Percentiles rank a stretch among this genome's conserved stretches.
These are phyloP conservation scores for Ogataea nitratoaversa DNA, from an alignment of 805 yeast genomes.

Conservation along the genomic window DNA sequence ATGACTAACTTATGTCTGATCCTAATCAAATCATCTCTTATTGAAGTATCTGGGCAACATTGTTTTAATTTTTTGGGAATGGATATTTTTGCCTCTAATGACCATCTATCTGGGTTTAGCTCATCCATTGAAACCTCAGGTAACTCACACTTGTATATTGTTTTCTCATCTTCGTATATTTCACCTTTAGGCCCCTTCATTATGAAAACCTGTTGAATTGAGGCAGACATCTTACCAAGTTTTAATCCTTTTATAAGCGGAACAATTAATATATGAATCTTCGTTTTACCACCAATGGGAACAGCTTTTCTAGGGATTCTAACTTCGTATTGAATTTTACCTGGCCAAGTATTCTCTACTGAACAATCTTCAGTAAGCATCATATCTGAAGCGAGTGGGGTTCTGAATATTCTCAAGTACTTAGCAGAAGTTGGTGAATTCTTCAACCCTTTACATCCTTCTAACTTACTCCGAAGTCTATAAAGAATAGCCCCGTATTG, in stretches of 20 bases:
- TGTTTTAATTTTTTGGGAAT: slow-evolving; percentile 37
- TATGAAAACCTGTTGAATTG: slow-evolving; percentile 30
- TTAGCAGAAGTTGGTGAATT: slow-evolving; percentile 21
- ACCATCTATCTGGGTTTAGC: slow-evolving; percentile 43
- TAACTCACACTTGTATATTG: slow-evolving; percentile 33
- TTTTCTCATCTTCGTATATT: slow-evolving; percentile 22
- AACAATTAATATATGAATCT: slow-evolving; percentile 39
- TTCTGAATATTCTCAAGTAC: slow-evolving; percentile 41
- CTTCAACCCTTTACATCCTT: slow-evolving; percentile 15
- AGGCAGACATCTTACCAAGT: slow-evolving; percentile 32
- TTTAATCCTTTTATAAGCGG: slow-evolving; percentile 45
- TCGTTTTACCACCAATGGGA: slow-evolving; percentile 42
- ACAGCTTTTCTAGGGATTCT: slow-evolving; percentile 39
- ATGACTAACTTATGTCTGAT: slow-evolving; percentile 45
- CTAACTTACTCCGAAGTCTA: slow-evolving; percentile 30
- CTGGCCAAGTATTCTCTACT: slow-evolving; percentile 49
- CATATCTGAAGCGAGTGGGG: slow-evolving; percentile 37
- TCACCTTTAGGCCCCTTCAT: slow-evolving; percentile 21
- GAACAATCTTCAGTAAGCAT: slow-evolving; percentile 40
- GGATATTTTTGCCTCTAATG: slow-evolving; percentile 35
- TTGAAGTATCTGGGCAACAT: slow-evolving; percentile 41
- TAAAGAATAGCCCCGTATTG: slow-evolving; percentile 39
- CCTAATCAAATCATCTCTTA: slow-evolving; percentile 37
- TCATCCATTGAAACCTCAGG: slow-evolving; percentile 31
- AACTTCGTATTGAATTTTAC: slow-evolving; percentile 47